Percentiles rank a stretch among this genome's conserved stretches.
Evolutionary conservation across 2,329 filamentous ascomycete genomes (phyloP).

Genomic region (Neonectria neomacrospora): DNA sequence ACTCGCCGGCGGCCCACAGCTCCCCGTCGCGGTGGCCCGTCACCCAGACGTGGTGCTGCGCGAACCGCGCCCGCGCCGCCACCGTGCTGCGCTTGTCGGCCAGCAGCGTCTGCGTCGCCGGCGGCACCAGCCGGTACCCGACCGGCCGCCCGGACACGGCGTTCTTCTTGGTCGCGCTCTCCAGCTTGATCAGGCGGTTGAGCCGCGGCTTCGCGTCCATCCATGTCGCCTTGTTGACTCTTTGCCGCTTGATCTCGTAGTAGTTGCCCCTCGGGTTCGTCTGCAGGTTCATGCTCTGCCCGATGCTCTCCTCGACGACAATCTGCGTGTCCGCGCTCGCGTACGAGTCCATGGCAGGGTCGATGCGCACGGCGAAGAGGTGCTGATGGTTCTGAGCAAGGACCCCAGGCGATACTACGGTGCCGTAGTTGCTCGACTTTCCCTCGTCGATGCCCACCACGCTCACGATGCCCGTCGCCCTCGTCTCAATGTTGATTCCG

Average conservation of each 20-base stretch:
- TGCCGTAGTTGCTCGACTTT: constrained; percentile 65
- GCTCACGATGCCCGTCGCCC: constrained; percentile 74
- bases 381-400: constrained; percentile 78
- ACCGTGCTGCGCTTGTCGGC: constrained; percentile 58
- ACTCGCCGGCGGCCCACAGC: constrained; percentile 62
- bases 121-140: constrained; percentile 61
- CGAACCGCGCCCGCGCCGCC: constrained; percentile 57
- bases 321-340: constrained; percentile 61
- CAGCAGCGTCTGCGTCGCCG: constrained; percentile 59
- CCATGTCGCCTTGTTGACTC: constrained; percentile 58
- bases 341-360: constrained; percentile 68
- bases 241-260: constrained; percentile 64
- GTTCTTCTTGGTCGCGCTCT: constrained; percentile 59
- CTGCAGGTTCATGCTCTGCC: constrained; percentile 54
- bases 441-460: constrained; percentile 69
- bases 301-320: constrained; percentile 53
- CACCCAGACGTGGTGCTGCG: constrained; percentile 60
- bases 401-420: constrained; percentile 71
- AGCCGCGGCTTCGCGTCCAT: constrained; percentile 64
- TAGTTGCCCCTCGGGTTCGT: constrained; percentile 71
- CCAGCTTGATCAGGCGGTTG: constrained; percentile 62
- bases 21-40: constrained; percentile 62
- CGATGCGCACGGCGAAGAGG: constrained; percentile 72
- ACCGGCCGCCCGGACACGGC: constrained; percentile 60
- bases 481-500: constrained; percentile 69